phyloP scores from a whole-genome alignment of 2,329 filamentous ascomycete species.

The Penicillium sp. region DNA sequence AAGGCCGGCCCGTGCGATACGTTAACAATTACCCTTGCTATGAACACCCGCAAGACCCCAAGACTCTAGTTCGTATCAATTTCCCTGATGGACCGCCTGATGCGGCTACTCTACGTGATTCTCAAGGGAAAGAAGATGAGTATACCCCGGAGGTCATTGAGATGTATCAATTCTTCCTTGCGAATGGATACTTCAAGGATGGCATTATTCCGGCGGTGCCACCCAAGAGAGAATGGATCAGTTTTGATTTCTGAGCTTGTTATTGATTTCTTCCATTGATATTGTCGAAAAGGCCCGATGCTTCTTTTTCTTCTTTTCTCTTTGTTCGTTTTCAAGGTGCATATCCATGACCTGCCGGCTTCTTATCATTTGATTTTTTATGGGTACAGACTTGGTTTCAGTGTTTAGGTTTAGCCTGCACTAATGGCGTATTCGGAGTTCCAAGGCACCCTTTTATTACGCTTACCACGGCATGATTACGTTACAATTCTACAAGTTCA shows the following conservation, averaged over 20 bases:
- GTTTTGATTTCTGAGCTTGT: constrained; percentile 64
- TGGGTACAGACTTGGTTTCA: background rate
- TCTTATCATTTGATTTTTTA: background rate
- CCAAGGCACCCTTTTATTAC: background rate
- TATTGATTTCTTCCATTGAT: background rate
- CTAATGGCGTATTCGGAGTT: constrained; percentile 2
- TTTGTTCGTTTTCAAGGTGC: background rate
- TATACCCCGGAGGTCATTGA: constrained; percentile 56
- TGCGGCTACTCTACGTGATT: constrained; percentile 43
- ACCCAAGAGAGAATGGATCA: constrained; percentile 73
- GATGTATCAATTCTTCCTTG: constrained; percentile 64
- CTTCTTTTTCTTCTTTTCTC: background rate
- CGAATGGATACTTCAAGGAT: constrained; percentile 67
- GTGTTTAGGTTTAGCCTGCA: background rate
- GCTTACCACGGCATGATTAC: background rate
- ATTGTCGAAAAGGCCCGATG: background rate
- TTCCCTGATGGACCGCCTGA: constrained; percentile 69
- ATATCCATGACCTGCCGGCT: background rate
- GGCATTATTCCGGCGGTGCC: constrained; percentile 75
- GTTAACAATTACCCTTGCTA: constrained; percentile 53
- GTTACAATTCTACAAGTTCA: background rate
- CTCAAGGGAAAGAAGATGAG: constrained; percentile 54
- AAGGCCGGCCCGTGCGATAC: constrained; percentile 64
- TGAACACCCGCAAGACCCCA: constrained; percentile 53
- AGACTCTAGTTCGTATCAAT: constrained; percentile 66